Evolutionary conservation across 495 filamentous ascomycete species (phyloP).

Genomic region (Lichenothelia convexa): DNA sequence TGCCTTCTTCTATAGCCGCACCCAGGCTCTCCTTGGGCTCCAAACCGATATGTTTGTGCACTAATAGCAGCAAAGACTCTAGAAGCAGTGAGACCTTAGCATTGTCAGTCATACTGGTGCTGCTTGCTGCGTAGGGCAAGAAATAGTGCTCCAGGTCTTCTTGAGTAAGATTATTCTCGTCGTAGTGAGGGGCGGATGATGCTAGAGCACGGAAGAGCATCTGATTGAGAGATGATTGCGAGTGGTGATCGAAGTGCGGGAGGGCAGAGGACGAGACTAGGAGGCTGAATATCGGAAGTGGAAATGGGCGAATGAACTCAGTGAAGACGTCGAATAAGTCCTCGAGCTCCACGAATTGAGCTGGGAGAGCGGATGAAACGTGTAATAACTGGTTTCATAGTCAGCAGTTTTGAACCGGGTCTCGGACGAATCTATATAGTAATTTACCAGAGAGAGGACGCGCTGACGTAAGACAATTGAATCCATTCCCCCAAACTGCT

Average conservation of each 20-base stretch:
- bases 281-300: constrained; percentile 52
- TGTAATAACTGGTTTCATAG: constrained; percentile 19
- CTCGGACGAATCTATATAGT: background rate
- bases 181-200: constrained; percentile 28
- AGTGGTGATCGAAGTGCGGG: constrained; percentile 25
- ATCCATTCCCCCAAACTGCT: constrained; percentile 25
- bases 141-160: constrained; percentile 41
- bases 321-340: constrained; percentile 52
- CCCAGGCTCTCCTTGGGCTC: constrained; percentile 28
- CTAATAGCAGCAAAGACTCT: constrained; percentile 47
- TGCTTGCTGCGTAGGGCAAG: constrained; percentile 53
- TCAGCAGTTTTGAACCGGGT: background rate
- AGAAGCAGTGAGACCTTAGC: constrained; percentile 61
- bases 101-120: constrained; percentile 46
- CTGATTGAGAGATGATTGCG: constrained; percentile 44
- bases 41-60: constrained; percentile 27
- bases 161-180: constrained; percentile 25
- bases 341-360: constrained; percentile 28
- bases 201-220: constrained; percentile 44
- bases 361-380: constrained; percentile 22
- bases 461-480: constrained; percentile 24
- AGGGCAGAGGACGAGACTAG: constrained; percentile 39
- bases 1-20: constrained; percentile 40
- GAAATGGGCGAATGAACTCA: constrained; percentile 44
- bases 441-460: constrained; percentile 20